Percentiles rank a stretch among this genome's conserved stretches.
Evolutionary conservation across 2,329 filamentous ascomycete species (phyloP).

Genomic region (Colletotrichum sp.): DNA sequence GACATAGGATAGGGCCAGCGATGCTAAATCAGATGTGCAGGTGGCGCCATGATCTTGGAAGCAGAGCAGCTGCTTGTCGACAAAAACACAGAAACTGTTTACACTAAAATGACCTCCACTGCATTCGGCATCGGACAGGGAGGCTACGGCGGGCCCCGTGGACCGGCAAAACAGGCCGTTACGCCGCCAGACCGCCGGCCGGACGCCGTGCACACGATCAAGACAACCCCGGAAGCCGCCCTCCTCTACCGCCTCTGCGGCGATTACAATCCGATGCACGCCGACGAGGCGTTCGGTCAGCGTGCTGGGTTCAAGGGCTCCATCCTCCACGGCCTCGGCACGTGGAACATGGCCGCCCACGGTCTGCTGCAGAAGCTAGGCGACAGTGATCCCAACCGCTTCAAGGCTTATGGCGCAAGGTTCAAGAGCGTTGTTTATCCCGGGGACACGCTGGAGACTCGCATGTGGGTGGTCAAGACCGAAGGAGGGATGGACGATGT

Average conservation of each 20-base stretch:
- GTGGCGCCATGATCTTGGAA: constrained; percentile 47
- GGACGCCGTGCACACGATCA: constrained; percentile 39
- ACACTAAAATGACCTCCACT: constrained; percentile 41
- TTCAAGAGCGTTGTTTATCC: constrained; percentile 53
- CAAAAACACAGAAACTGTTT: constrained; percentile 38
- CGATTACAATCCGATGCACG: constrained; percentile 54
- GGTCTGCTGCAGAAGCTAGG: constrained; percentile 44
- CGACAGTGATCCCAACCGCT: constrained; percentile 40
- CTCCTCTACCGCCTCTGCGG: constrained; percentile 50
- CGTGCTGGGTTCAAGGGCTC: constrained; percentile 48
- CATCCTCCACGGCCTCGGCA: constrained; percentile 51
- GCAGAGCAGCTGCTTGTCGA: constrained; percentile 44
- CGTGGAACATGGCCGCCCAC: constrained; percentile 52
- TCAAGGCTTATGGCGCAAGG: constrained; percentile 47
- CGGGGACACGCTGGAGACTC: constrained; percentile 46
- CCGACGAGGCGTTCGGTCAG: constrained; percentile 44
- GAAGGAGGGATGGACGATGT: constrained; percentile 37
- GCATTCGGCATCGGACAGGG: constrained; percentile 51
- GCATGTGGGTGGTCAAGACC: constrained; percentile 43
- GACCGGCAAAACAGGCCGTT: constrained; percentile 35
- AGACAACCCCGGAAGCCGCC: constrained; percentile 42
- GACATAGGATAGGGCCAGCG: background rate
- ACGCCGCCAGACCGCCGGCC: constrained; percentile 37
- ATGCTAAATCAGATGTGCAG: constrained; percentile 10
- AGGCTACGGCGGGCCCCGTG: constrained; percentile 47